Evolutionary conservation across 495 filamentous ascomycete genomes (phyloP).

Genomic region (Talaromyces trachyspermus): DNA sequence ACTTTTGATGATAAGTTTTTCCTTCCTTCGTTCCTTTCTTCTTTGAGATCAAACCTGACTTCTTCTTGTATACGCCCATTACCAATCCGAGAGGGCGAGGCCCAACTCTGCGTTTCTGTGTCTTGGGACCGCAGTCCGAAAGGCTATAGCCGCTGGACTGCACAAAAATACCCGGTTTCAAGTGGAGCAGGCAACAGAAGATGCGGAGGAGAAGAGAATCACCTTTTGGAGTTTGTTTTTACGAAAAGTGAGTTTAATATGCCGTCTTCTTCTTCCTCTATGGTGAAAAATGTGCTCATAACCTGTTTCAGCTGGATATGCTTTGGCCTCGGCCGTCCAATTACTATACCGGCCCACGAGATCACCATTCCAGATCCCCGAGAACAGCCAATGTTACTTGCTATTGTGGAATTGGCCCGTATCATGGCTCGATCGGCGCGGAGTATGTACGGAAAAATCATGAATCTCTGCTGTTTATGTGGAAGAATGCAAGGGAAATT

Average conservation of each 20-base stretch:
- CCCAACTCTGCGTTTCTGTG: slow-evolving; percentile 38
- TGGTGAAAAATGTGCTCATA: neutral
- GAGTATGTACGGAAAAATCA: slow-evolving; percentile 34
- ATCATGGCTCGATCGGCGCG: slow-evolving; percentile 26
- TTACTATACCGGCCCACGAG: slow-evolving; percentile 26
- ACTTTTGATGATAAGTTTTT: slow-evolving; percentile 36
- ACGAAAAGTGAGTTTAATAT: slow-evolving; percentile 32
- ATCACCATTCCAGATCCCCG: slow-evolving; percentile 24
- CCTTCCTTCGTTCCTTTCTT: neutral
- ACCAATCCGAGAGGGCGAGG: slow-evolving; percentile 34
- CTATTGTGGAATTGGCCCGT: slow-evolving; percentile 25
- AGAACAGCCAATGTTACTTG: slow-evolving; percentile 28
- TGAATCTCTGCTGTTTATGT: slow-evolving; percentile 39
- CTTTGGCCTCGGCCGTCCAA: slow-evolving; percentile 34
- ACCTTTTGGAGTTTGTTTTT: slow-evolving; percentile 39
- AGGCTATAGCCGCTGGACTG: slow-evolving; percentile 34
- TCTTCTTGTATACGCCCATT: slow-evolving; percentile 24
- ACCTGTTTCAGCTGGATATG: slow-evolving; percentile 29
- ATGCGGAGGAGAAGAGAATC: slow-evolving; percentile 26
- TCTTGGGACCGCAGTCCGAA: slow-evolving; percentile 30
- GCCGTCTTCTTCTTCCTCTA: neutral
- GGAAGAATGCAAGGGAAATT: slow-evolving; percentile 33
- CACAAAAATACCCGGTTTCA: slow-evolving; percentile 32
- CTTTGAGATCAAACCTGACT: neutral
- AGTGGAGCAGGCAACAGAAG: slow-evolving; percentile 19